Base-by-base conservation (phyloP, 306 rosid genomes). In the Sindora glabra region DNA sequence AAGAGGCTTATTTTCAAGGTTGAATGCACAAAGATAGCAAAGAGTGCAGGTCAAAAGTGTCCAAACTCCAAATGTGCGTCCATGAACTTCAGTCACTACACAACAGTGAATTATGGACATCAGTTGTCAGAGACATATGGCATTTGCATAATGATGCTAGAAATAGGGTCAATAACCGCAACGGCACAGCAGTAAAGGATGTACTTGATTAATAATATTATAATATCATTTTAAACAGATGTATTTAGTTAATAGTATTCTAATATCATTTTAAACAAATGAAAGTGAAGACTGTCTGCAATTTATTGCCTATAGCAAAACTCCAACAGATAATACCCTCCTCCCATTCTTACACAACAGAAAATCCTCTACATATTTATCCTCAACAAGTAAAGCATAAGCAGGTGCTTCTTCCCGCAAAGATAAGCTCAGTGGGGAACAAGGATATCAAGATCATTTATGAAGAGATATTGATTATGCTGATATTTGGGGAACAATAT, bases 11-110 rank as follows among this genome's bases (percentile, higher is more conserved):
- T 89, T 89, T 8, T 92, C 94, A 61, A 92, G 99, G 75, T 92
- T 89, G 73, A 92, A 82, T 47, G 96, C 96, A 47, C 94, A 86
- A 16, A 92, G 79, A 67, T 78, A 89, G 83, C 96, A 92, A 45
- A 92, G 99, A 11, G 96, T 92, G 83, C 96, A 89, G 57, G 96
- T 89, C 65, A 89, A 67, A 52, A 92, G 83, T 6, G 96, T 84
- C 99, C 99, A 92, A 23, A 84, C 77, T 50, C 96, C 95, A 75
- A 92, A 89, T 60, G 99, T 89, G 58, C 95, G 87, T 53, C 99
- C 99, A 71, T 92, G 99, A 84, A 83, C 84, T 77, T 92, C 99
- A 57, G 87, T 78, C 99, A 89, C 99, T 89, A 37, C 50, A 56
- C 42, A 63, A 45, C 25, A 64, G 52, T 59, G 36, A 24, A 63